Conservation (phyloP, 164 flowering plant species). For the Aristolochia californica region DNA sequence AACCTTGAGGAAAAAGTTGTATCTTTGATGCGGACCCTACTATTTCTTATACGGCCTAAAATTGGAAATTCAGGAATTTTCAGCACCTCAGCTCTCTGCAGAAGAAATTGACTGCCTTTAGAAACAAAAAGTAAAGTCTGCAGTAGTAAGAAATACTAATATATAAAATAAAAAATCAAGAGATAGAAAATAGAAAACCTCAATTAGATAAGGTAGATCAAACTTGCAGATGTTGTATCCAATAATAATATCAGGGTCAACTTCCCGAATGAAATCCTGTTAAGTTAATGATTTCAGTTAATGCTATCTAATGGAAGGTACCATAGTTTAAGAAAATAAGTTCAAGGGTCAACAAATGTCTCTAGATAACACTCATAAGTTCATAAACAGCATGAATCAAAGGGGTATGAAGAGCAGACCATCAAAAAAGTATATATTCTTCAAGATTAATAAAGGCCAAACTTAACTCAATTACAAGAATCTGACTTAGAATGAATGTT, state of each 20-base stretch:
- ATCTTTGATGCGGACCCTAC: slow-evolving; percentile 77
- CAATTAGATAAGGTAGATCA: slow-evolving; percentile 97
- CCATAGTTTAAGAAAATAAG: background rate
- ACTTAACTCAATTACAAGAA: too few relatives aligned
- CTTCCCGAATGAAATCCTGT: slow-evolving; percentile 81
- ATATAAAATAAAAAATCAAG: background rate
- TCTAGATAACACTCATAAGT: too few relatives aligned
- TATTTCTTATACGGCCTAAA: slow-evolving; percentile 80
- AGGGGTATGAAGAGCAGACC: too few relatives aligned
- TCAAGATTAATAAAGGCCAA: too few relatives aligned
- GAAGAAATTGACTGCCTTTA: slow-evolving; percentile 4
- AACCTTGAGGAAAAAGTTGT: slow-evolving; percentile 92
- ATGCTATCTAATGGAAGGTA: background rate
- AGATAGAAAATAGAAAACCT: slow-evolving; percentile 30
- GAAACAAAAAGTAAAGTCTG: too few relatives aligned
- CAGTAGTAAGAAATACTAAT: too few relatives aligned
- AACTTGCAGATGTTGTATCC: slow-evolving; percentile 99
- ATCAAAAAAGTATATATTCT: too few relatives aligned
- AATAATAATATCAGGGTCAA: slow-evolving; percentile 96
- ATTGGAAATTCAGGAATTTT: slow-evolving; percentile 84
- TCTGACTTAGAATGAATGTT: too few relatives aligned
- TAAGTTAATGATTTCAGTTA: slow-evolving; percentile 9
- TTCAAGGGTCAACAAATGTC: background rate
- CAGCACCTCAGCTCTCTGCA: slow-evolving; percentile 74
- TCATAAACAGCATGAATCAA: too few relatives aligned